Evolutionary conservation across 306 rosid genomes (phyloP), one percentile per base, ranked within the genome.

Genomic region (Luffa acutangula): DNA sequence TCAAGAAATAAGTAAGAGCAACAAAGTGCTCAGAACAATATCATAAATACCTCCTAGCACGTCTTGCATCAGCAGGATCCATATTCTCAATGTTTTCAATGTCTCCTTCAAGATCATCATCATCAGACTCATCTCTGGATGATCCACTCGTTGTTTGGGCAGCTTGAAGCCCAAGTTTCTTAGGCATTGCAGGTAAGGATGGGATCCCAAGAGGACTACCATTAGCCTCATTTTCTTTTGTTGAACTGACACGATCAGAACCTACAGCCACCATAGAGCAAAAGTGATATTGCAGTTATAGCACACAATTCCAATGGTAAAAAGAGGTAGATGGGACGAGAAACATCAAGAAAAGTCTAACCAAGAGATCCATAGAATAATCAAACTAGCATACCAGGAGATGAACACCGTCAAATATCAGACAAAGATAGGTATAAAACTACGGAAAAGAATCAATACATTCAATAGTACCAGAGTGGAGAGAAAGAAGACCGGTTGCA

Each of bases 81-180:
- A 81, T 81, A 69, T 85, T 82, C 70, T 83, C 90, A 4, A 76
- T 76, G 74, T 70, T 88, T 72, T 88, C 91, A 66, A 84, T 69
- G 76, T 88, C 91, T 39, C 86, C 89, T 33, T 88, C 91, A 62
- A 86, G 85, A 1, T 88, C 91, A 83, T 88, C 91, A 77, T 88
- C 89, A 58, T 88, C 91, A 0, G 91, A 88, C 37, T 88, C 89
- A 11, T 88, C 91, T 67, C 84, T 86, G 15, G 91, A 88, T 17
- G 91, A 88, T 84, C 89, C 91, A 58, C 91, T 88, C 0, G 89
- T 84, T 77, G 91, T 64, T 79, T 86, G 90, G 52, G 31, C 83
- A 73, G 79, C 76, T 70, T 43, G 91, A 36, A 77, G 31, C 49
- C 34, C 85, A 11, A 73, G 56, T 69, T 83, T 88, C 59, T 52